Conservation (phyloP, 2,329 filamentous ascomycete genomes). For the Scytalidium sp. region DNA sequence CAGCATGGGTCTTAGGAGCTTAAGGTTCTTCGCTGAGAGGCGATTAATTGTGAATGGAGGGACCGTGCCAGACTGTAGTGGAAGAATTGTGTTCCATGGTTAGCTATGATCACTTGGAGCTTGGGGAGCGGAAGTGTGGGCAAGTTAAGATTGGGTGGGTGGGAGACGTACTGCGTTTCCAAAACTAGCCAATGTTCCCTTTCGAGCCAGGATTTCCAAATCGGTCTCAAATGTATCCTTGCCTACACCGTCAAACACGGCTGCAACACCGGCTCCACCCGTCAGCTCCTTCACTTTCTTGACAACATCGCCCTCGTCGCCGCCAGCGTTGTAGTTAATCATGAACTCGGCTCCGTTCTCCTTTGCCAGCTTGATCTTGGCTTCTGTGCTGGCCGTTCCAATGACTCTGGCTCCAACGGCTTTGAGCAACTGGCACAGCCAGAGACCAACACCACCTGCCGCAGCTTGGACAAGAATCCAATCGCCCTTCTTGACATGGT, state of each 20-base stretch:
- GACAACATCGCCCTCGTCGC: slow-evolving; percentile 53
- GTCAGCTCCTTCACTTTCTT: slow-evolving; percentile 66
- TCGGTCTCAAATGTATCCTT: slow-evolving; percentile 80
- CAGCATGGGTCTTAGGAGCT: slow-evolving; percentile 71
- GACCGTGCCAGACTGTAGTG: slow-evolving; percentile 64
- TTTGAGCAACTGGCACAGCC: slow-evolving; percentile 72
- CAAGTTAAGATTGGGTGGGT: background rate
- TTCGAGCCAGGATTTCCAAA: slow-evolving; percentile 69
- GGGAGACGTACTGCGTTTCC: slow-evolving; percentile 66
- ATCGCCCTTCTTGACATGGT: slow-evolving; percentile 69
- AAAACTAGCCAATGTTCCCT: slow-evolving; percentile 76
- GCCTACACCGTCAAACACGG: slow-evolving; percentile 84
- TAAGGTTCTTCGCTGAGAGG: slow-evolving; percentile 72
- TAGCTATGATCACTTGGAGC: too few species aligned
- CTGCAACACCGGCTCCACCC: slow-evolving; percentile 66
- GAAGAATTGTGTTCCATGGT: too few species aligned
- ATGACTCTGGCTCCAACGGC: slow-evolving; percentile 74
- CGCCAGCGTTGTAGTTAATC: slow-evolving; percentile 57
- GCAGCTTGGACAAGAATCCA: slow-evolving; percentile 85
- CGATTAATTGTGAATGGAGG: slow-evolving; percentile 58
- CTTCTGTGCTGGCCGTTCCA: slow-evolving; percentile 68
- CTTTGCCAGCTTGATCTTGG: slow-evolving; percentile 69
- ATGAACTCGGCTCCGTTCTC: slow-evolving; percentile 68
- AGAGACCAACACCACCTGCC: slow-evolving; percentile 75
- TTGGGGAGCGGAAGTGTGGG: slow-evolving; percentile 1